Conservation (phyloP, 768 basidiomycete genomes). For the Cyathus striatus region DNA sequence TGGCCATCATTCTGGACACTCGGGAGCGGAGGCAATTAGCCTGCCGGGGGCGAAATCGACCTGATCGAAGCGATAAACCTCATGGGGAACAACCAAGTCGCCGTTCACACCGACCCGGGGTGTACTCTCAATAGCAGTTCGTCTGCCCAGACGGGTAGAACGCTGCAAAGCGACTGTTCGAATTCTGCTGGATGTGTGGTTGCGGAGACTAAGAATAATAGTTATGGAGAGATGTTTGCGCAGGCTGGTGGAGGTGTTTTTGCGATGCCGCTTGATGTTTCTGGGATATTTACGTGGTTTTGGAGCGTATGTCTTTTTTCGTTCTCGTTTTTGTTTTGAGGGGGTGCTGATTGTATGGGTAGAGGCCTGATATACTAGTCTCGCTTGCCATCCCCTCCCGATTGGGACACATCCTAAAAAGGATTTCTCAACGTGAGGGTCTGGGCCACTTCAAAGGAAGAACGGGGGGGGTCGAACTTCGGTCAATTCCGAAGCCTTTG, state of each 20-base stretch:
- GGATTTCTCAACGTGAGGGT: no score
- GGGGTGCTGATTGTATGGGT: background rate
- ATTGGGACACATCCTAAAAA: no score
- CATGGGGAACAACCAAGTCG: slow-evolving; percentile 65
- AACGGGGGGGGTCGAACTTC: no score
- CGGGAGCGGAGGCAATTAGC: slow-evolving; percentile 36
- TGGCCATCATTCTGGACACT: slow-evolving; percentile 49
- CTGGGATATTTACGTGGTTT: slow-evolving; percentile 37
- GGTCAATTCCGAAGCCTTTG: no score
- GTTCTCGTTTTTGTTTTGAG: background rate
- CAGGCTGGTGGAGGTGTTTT: slow-evolving; percentile 70
- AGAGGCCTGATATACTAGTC: no score
- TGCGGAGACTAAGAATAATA: slow-evolving; percentile 49
- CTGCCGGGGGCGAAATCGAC: slow-evolving; percentile 44
- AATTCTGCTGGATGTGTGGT: slow-evolving; percentile 63
- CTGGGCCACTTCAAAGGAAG: no score
- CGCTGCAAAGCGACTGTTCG: slow-evolving; percentile 53
- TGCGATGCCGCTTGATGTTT: slow-evolving; percentile 63
- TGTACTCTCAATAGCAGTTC: slow-evolving; percentile 25
- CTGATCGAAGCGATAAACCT: slow-evolving; percentile 84
- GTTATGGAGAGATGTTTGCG: slow-evolving; percentile 67
- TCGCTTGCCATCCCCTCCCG: no score
- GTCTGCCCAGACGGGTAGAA: slow-evolving; percentile 45
- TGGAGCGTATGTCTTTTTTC: slow-evolving; percentile 30
- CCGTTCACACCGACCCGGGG: slow-evolving; percentile 63